phyloP scores from a whole-genome alignment of 2,329 filamentous ascomycete genomes.

The Paracorniculantispora psalliotae region DNA sequence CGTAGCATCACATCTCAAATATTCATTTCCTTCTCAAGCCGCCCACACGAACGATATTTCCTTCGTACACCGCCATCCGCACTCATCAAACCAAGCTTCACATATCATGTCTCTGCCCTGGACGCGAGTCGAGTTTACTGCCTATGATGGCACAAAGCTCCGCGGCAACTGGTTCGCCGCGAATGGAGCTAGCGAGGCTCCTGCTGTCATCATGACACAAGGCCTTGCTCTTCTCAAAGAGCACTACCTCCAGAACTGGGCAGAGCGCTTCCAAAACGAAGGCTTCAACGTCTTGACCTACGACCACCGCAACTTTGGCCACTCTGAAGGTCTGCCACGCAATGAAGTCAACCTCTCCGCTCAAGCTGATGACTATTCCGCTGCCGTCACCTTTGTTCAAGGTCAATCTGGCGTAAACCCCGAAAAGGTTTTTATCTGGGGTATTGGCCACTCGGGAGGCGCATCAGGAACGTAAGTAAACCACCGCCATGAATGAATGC shows the following conservation, averaged over 20 bases:
- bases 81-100: no score
- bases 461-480: neutral
- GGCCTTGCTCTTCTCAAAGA: neutral
- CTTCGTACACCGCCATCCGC: no score
- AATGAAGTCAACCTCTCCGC: neutral
- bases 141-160: neutral
- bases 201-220: neutral
- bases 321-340: neutral
- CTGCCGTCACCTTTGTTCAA: neutral
- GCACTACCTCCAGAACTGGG: neutral
- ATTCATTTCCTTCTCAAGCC: no score
- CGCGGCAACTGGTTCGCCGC: neutral
- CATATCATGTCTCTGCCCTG: neutral
- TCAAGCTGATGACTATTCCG: neutral
- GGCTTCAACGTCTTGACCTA: neutral
- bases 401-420: neutral
- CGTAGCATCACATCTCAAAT: no score
- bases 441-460: neutral
- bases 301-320: neutral
- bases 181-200: neutral
- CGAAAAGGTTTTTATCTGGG: neutral
- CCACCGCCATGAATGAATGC: neutral
- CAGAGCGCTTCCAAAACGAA: neutral
- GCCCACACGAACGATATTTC: no score
- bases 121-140: neutral